phyloP scores from a whole-genome alignment of 1,139 yeast genomes.

The Nadsonia starkeyi-henricii region DNA sequence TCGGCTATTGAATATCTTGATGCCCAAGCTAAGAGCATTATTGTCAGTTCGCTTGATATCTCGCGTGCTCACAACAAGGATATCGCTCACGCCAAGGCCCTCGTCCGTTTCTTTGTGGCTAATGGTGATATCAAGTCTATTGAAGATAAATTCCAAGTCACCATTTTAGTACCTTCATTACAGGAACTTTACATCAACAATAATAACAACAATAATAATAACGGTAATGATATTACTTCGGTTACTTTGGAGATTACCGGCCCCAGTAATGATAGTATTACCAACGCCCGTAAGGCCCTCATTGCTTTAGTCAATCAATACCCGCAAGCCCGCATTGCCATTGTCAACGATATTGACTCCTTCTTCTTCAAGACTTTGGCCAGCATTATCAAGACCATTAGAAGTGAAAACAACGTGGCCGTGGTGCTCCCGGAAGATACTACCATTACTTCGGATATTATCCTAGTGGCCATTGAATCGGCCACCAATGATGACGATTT shows the following conservation, averaged over 20 bases:
- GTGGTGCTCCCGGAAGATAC: constrained; percentile 38
- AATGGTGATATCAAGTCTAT: constrained; percentile 31
- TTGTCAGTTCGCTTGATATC: constrained; percentile 63
- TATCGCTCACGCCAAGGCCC: constrained; percentile 55
- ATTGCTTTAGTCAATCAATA: constrained; percentile 60
- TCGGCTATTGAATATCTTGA: constrained; percentile 46
- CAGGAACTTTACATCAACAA: constrained; percentile 22
- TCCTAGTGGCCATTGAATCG: constrained; percentile 28
- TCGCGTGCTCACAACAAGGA: constrained; percentile 81
- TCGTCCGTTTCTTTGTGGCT: constrained; percentile 51
- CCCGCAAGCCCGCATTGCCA: constrained; percentile 50
- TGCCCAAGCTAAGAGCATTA: constrained; percentile 37
- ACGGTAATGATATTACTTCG: too few relatives aligned
- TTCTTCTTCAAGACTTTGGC: constrained; percentile 43
- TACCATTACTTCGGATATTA: constrained; percentile 24
- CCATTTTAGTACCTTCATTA: constrained; percentile 42
- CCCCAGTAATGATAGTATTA: constrained; percentile 30
- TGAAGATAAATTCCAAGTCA: constrained; percentile 33
- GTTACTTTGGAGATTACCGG: constrained; percentile 29
- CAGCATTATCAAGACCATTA: constrained; percentile 23
- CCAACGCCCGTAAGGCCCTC: constrained; percentile 48
- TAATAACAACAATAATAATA: constrained; percentile 20
- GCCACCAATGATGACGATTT: constrained; percentile 31
- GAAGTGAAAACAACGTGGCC: constrained; percentile 40
- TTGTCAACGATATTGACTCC: constrained; percentile 52